phyloP scores from a whole-genome alignment of 257 asterid genomes.

The Misopates orontium region DNA sequence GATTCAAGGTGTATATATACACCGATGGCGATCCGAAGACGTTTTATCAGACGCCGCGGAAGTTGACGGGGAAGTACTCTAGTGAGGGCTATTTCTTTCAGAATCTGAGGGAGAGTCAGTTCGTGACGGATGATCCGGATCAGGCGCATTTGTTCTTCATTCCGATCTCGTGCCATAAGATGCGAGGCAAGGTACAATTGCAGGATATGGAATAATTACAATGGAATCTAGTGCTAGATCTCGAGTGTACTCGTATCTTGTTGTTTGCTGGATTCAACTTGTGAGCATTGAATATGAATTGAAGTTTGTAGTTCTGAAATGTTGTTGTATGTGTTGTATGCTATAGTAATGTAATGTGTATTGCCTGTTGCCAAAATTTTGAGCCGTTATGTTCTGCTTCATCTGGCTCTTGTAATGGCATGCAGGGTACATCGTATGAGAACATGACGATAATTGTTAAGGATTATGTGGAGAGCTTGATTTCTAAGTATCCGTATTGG shows the following conservation, averaged over 20 bases:
- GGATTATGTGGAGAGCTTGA: conserved; percentile 80
- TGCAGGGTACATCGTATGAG: conserved; percentile 96
- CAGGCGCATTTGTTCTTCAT: conserved; percentile 90
- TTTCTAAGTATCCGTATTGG: conserved; percentile 84
- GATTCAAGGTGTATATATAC: conserved; percentile 86
- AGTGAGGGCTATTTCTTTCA: conserved; percentile 95
- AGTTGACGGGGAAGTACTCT: conserved; percentile 91
- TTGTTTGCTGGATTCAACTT: no score
- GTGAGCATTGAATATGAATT: no score
- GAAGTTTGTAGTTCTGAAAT: no score
- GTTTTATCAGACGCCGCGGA: conserved; percentile 92
- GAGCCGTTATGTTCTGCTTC: neutral
- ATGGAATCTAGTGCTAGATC: no score
- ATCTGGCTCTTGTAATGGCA: neutral
- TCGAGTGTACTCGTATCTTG: no score
- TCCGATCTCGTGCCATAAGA: conserved; percentile 97
- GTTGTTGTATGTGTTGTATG: no score
- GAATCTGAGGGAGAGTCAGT: conserved; percentile 84
- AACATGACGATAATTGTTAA: conserved; percentile 90
- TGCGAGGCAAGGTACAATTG: conserved; percentile 91
- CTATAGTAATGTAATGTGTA: neutral
- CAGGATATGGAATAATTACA: neutral
- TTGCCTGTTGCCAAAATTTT: neutral
- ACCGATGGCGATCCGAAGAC: conserved; percentile 95
- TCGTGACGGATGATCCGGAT: conserved; percentile 78